Percentiles rank a stretch among this genome's conserved stretches.
These are phyloP conservation scores for Neonectria neomacrospora DNA, from an alignment of 2,329 filamentous ascomycete genomes.

Conservation along the genomic window DNA sequence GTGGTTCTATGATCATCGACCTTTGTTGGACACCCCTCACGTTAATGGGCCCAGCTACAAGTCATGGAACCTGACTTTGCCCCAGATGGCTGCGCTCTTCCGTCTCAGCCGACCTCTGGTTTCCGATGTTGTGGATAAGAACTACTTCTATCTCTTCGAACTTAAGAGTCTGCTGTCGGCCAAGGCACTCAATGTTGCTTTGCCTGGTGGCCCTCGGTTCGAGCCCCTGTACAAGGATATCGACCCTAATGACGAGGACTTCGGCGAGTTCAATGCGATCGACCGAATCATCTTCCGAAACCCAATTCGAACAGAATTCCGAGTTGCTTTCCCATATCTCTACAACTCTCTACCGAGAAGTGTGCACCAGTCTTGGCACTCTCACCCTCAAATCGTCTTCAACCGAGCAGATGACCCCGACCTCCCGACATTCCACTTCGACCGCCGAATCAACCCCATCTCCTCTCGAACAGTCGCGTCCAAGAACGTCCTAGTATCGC, in stretches of 20 bases:
- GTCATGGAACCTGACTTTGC: slow-evolving; percentile 90
- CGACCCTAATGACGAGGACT: slow-evolving; percentile 98
- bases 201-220: slow-evolving; percentile 96
- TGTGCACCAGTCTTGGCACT: slow-evolving; percentile 93
- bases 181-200: slow-evolving; percentile 95
- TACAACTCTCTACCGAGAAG: slow-evolving; percentile 97
- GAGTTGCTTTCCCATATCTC: slow-evolving; percentile 92
- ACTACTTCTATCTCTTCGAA: slow-evolving; percentile 98
- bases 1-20: slow-evolving; percentile 97
- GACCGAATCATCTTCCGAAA: slow-evolving; percentile 98
- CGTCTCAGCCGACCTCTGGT: slow-evolving; percentile 90
- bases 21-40: slow-evolving; percentile 89
- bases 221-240: slow-evolving; percentile 99
- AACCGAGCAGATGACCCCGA: slow-evolving; percentile 87
- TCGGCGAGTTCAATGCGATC: slow-evolving; percentile 99
- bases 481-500: slow-evolving; percentile 90
- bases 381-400: slow-evolving; percentile 92
- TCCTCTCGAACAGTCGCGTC: slow-evolving; percentile 93
- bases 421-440: slow-evolving; percentile 96
- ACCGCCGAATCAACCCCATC: slow-evolving; percentile 97
- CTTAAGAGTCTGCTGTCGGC: slow-evolving; percentile 94
- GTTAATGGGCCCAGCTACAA: slow-evolving; percentile 98
- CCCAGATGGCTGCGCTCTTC: slow-evolving; percentile 96
- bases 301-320: slow-evolving; percentile 93
- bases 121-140: slow-evolving; percentile 92